Evolutionary conservation across 176 grass and related monocot species (phyloP), one percentile per base, ranked within the genome.

Genomic region (Juncus inflexus): DNA sequence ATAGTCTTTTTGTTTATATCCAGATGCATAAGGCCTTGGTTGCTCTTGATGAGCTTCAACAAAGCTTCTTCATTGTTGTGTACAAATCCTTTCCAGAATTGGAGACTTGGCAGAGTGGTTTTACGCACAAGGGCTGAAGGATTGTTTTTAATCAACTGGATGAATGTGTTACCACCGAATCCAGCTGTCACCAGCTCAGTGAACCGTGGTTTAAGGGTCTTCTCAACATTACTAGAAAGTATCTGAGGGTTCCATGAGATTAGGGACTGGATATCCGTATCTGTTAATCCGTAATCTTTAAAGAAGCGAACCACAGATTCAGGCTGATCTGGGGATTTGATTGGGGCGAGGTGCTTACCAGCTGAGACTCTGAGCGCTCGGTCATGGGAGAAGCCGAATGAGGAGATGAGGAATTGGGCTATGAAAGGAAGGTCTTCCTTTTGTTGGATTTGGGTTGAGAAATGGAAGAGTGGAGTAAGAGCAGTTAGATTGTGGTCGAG

Each of bases 21-120:
- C 5, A 8, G 12, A 12, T 1, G 3, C 36, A 41, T 7, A 2
- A 62, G 60, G 10, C 35, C 35, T 4, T 10, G 1, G 9, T 69
- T 69, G 2, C 1, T 62, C 35, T 10, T 10, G 39, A 62, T 41
- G 12, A 62, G 35, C 11, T 62, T 39, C n/a, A 62, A 62, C 12
- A 79, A 54, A 16, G 62, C 37, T 4, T 63, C 3, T 9, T 64
- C 64, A 4, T 64, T 71, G 13, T 64, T 70, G 3, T 56, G 51
- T 2, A 75, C 73, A 37, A 69, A 4, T 2, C 52, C n/a, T 43
- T 51, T 63, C 14, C 57, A 69, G 50, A 83, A 72, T 11, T 62
- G 35, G 9, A 87, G 38, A 1, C 12, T 77, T 9, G 43, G 9
- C 16, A 50, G 37, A 53, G 79, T 3, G 66, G 60, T 36, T 62